Conservation (phyloP, 2,329 filamentous ascomycete species). For the Chalara sp. region DNA sequence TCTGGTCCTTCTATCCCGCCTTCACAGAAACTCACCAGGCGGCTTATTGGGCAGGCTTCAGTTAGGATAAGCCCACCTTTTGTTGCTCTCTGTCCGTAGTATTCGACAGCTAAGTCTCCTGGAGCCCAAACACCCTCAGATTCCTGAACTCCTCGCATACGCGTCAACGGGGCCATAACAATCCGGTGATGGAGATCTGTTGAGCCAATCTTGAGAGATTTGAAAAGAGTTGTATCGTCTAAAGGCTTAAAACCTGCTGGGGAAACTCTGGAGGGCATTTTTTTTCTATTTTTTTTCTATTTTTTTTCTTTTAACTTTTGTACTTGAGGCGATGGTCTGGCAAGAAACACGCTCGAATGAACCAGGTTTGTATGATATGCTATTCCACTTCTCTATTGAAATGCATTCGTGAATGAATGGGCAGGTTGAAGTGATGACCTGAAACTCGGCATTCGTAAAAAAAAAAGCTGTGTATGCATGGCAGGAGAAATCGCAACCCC, state of each 20-base stretch:
- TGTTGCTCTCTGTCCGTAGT: conserved; percentile 45
- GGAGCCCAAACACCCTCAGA: conserved; percentile 37
- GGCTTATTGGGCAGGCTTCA: conserved; percentile 43
- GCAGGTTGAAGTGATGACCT: too few relatives aligned
- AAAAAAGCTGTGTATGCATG: too few relatives aligned
- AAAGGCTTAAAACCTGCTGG: conserved; percentile 13
- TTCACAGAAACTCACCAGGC: conserved; percentile 23
- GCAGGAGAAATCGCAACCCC: too few relatives aligned
- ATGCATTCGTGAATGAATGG: too few relatives aligned
- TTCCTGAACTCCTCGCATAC: conserved; percentile 12
- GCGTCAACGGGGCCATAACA: conserved; percentile 35
- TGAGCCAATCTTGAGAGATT: conserved; percentile 29
- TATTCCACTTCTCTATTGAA: too few relatives aligned
- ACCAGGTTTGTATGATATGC: too few relatives aligned
- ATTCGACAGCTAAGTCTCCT: conserved; percentile 35
- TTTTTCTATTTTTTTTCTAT: too few relatives aligned
- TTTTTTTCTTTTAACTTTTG: too few relatives aligned
- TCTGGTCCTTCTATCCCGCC: too few relatives aligned
- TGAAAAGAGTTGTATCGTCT: conserved; percentile 29
- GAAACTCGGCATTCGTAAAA: too few relatives aligned
- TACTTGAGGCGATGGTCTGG: too few relatives aligned
- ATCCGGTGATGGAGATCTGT: conserved; percentile 41
- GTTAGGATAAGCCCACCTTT: conserved; percentile 51
- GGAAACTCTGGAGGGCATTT: conserved; percentile 37
- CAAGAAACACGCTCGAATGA: too few relatives aligned